Base-by-base conservation (phyloP, 441 rosid species). In the Omphalea diandra region DNA sequence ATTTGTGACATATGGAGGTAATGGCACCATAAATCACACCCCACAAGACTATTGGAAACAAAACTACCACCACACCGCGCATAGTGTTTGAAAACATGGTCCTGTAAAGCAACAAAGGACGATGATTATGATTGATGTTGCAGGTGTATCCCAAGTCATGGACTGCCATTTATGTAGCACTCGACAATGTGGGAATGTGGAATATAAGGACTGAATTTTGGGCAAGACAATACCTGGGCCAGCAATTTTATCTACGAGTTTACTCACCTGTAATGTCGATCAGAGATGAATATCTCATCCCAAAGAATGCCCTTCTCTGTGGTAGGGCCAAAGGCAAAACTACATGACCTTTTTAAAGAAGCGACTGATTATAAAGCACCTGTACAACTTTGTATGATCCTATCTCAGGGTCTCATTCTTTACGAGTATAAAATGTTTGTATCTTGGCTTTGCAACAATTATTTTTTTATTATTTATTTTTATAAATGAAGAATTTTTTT, bases 171-270 rank as follows among this genome's bases (percentile, higher is more conserved):
- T 87, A 87, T 58, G 72, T 90, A 46, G 86, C 98, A 26, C 83
- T 94, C 3, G 98, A 94, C 75, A 94, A 94, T 18, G 98, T 89
- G 35, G 98, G 98, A 36, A 91, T 91, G 97, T 94, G 98, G 98
- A 90, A 91, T 78, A 6, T 94, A 69, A 84, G 98, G 74, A 82
- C 88, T 3, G 98, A 94, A 77, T 83, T 75, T 63, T 88, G 97
- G 96, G 94, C 91, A 36, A 75, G 97, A 64, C 98, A 90, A 41
- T 94, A 94, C 83, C 84, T 94, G 4, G 98, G 98, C 38, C 95
- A 94, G 63, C 98, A 94, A 47, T 83, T 94, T 52, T 94, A 94
- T 58, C 32, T 93, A 81, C 84, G 94, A 4, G 97, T 93, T 40
- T 88, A 75, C 77, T 83, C 96, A 12, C 0, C 88, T 12, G 85